Conservation (phyloP, 1,284 basidiomycete species). For the Xerocomus nothofagi region DNA sequence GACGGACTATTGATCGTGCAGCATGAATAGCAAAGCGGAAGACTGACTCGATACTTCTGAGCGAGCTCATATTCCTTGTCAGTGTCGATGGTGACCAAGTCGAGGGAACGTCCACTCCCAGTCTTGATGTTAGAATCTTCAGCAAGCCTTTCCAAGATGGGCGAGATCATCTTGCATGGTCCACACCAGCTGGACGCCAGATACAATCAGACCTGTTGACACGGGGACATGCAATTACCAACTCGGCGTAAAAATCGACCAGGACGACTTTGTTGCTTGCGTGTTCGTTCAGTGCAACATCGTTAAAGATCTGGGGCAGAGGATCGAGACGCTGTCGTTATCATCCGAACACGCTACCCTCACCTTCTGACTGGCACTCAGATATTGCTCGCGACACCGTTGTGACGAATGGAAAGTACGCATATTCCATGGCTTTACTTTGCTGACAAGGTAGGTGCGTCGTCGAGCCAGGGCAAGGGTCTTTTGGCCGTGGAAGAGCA, state of each 20-base stretch:
- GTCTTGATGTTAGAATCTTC: slow-evolving; percentile 44
- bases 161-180: slow-evolving; percentile 69
- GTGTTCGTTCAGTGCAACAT: slow-evolving; percentile 38
- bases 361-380: slow-evolving; percentile 38
- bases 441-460: slow-evolving; percentile 3
- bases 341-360: background rate
- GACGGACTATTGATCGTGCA: slow-evolving; percentile 1
- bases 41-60: slow-evolving; percentile 47
- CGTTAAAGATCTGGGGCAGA: slow-evolving; percentile 48
- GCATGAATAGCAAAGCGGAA: background rate
- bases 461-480: slow-evolving; percentile 11
- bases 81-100: slow-evolving; percentile 68
- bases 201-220: slow-evolving; percentile 4
- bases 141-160: slow-evolving; percentile 58
- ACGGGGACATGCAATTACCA: slow-evolving; percentile 28
- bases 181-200: slow-evolving; percentile 62
- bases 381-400: slow-evolving; percentile 34
- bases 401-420: slow-evolving; percentile 30
- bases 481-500: slow-evolving; percentile 17
- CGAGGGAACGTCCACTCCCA: slow-evolving; percentile 55
- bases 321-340: background rate
- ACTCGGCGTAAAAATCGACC: slow-evolving; percentile 80
- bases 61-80: slow-evolving; percentile 56
- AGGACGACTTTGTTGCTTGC: slow-evolving; percentile 56
- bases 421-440: slow-evolving; percentile 3